Percentiles rank a stretch among this genome's conserved stretches.
Conservation (phyloP, 305 asterid genomes). For the Fraxinus floribunda region DNA sequence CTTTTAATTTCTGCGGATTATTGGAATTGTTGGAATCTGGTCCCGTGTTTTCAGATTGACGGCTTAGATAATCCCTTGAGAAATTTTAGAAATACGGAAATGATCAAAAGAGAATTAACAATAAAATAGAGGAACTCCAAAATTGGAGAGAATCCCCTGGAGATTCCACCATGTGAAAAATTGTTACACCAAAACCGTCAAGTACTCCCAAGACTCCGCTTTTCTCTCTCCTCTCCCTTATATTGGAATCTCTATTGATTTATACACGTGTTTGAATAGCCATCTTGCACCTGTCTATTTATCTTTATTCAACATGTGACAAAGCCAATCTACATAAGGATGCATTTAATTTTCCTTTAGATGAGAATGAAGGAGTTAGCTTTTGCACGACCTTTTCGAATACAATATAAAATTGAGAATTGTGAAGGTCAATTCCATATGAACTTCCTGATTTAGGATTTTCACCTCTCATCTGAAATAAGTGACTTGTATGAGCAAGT, state of each 20-base stretch:
- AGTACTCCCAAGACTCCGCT: background rate
- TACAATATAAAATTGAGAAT: background rate
- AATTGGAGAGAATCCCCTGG: background rate
- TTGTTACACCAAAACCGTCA: background rate
- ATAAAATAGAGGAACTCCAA: background rate
- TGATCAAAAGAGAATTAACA: background rate
- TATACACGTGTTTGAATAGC: background rate
- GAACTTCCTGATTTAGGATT: background rate
- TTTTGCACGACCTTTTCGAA: background rate
- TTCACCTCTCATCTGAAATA: background rate
- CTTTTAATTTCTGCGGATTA: background rate
- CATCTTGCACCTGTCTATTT: background rate
- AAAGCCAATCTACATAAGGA: background rate
- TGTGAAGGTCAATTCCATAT: background rate
- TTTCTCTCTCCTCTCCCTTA: background rate
- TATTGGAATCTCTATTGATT: background rate
- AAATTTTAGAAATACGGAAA: background rate
- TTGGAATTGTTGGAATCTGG: background rate
- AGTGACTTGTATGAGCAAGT: slow-evolving; percentile 9
- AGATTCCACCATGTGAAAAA: background rate
- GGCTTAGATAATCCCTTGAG: background rate
- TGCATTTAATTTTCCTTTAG: background rate
- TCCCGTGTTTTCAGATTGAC: background rate
- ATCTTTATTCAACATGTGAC: background rate
- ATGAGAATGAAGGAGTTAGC: background rate